These are phyloP conservation scores for Russula virescens DNA, from an alignment of 768 basidiomycete genomes.

Conservation along the genomic window DNA sequence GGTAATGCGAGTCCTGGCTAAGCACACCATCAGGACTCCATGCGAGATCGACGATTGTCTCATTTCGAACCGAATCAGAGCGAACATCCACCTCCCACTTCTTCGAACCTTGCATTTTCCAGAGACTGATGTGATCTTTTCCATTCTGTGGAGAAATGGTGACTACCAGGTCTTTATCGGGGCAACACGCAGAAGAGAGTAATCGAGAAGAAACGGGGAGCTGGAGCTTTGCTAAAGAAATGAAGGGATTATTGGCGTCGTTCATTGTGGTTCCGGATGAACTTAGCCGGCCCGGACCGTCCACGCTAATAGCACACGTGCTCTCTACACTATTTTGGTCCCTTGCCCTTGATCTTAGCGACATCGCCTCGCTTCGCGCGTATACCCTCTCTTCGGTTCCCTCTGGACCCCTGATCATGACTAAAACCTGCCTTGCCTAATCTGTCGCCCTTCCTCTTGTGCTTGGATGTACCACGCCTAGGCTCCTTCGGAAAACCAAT, in stretches of 20 bases:
- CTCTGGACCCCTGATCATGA: constrained; percentile 48
- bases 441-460: constrained; percentile 10
- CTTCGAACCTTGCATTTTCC: constrained; percentile 75
- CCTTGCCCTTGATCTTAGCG: constrained; percentile 46
- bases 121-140: constrained; percentile 65
- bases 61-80: constrained; percentile 35
- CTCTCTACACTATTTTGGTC: constrained; percentile 28
- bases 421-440: constrained; percentile 46
- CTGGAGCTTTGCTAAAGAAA: constrained; percentile 50
- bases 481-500: constrained; percentile 52
- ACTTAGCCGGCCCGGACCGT: constrained; percentile 5
- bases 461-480: constrained; percentile 29
- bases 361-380: constrained; percentile 59
- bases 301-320: too few relatives aligned
- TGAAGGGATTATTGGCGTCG: constrained; percentile 41
- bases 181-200: constrained; percentile 64
- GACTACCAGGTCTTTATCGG: constrained; percentile 76
- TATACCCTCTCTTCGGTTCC: constrained; percentile 49
- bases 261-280: constrained; percentile 31
- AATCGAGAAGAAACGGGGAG: constrained; percentile 55
- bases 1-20: constrained; percentile 1
- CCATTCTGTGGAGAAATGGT: constrained; percentile 62
- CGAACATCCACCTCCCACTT: constrained; percentile 77
- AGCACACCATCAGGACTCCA: constrained; percentile 80
- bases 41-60: constrained; percentile 52